A percentile compares a stretch with the other conserved stretches of the same genome.
Evolutionary conservation across 441 rosid genomes (phyloP).

Genomic region (Erodium moschatum): DNA sequence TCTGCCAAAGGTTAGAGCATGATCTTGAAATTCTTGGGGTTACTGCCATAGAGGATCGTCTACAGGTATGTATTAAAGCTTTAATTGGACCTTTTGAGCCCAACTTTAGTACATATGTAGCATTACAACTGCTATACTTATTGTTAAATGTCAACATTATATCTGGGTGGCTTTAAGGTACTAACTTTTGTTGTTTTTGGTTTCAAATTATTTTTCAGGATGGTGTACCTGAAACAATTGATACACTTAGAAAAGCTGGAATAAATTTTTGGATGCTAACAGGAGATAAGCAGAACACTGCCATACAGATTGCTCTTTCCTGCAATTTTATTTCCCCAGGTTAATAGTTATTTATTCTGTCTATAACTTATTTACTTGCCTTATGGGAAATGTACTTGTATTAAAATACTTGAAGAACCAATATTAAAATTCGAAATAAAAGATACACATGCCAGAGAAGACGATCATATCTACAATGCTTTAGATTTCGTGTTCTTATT

Average conservation of each 20-base stretch:
- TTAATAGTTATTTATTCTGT: constrained; percentile 12
- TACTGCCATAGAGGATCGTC: constrained; percentile 91
- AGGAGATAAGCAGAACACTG: constrained; percentile 72
- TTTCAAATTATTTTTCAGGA: constrained; percentile 32
- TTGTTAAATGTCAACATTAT: background rate
- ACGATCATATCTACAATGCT: background rate
- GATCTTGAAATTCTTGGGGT: constrained; percentile 91
- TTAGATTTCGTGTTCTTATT: constrained; percentile 5
- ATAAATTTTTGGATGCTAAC: constrained; percentile 83
- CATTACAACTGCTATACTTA: constrained; percentile 4
- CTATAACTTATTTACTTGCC: background rate
- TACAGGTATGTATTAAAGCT: constrained; percentile 59
- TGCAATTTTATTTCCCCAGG: constrained; percentile 76
- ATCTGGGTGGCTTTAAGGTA: background rate
- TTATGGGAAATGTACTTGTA: background rate
- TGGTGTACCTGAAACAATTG: constrained; percentile 75
- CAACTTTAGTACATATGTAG: constrained; percentile 12
- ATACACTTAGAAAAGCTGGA: constrained; percentile 65
- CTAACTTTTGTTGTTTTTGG: background rate
- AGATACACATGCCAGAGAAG: background rate
- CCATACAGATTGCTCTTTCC: constrained; percentile 69
- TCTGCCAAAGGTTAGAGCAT: constrained; percentile 80
- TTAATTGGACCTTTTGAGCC: constrained; percentile 20
- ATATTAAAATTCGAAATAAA: background rate
- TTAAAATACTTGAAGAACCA: too few species aligned